phyloP scores from a whole-genome alignment of 2,329 filamentous ascomycete genomes.

The Fusarium multiceps region DNA sequence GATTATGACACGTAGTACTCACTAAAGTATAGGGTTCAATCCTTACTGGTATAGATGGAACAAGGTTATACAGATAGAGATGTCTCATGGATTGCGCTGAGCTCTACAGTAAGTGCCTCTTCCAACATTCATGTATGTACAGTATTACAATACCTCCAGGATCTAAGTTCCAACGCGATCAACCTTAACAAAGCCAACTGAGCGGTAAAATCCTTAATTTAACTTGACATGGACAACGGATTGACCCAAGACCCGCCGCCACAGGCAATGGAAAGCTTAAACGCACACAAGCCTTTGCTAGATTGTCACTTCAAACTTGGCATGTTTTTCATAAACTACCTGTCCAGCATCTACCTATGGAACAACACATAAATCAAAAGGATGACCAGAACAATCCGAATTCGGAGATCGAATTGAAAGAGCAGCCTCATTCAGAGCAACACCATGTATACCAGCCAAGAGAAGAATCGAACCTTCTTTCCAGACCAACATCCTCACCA shows the following conservation, averaged over 20 bases:
- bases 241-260: slow-evolving; percentile 13
- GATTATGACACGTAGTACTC: neutral
- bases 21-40: neutral
- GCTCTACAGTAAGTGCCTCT: neutral
- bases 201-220: slow-evolving; percentile 1
- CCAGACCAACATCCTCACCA: slow-evolving; percentile 3
- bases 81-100: neutral
- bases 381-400: neutral
- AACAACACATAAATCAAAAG: neutral
- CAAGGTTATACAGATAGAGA: neutral
- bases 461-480: slow-evolving; percentile 23
- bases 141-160: neutral
- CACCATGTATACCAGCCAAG: neutral
- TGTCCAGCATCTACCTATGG: neutral
- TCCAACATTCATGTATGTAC: neutral
- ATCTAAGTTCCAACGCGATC: neutral
- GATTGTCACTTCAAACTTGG: neutral
- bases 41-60: neutral
- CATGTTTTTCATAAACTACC: neutral
- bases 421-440: neutral
- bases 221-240: neutral
- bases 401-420: slow-evolving; percentile 8
- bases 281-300: neutral
- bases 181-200: neutral
- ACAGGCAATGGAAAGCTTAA: slow-evolving; percentile 25